Percentiles rank a stretch among this genome's conserved stretches.
Evolutionary conservation across 1,284 basidiomycete species (phyloP).

Genomic region (Puccinia coronata): DNA sequence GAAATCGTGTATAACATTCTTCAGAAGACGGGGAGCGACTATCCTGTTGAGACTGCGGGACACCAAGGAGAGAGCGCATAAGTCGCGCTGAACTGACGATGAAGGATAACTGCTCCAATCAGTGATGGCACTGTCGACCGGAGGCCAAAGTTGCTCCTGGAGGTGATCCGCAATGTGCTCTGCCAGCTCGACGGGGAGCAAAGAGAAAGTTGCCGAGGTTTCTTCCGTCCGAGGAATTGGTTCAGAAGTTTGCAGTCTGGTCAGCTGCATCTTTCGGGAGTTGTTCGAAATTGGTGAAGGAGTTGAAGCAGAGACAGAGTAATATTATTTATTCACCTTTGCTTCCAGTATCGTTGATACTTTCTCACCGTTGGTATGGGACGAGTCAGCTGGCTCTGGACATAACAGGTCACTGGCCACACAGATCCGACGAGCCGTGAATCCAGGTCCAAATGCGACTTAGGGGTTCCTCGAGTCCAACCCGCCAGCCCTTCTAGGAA

Average conservation of each 20-base stretch:
- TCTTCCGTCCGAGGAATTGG: background rate
- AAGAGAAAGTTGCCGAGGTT: background rate
- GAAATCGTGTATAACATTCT: conserved; percentile 30
- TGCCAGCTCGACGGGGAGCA: conserved; percentile 20
- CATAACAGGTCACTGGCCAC: no score
- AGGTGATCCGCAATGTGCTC: conserved; percentile 17
- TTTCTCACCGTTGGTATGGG: no score
- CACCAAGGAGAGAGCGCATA: conserved; percentile 12
- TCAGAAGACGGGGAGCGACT: conserved; percentile 2
- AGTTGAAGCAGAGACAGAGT: no score
- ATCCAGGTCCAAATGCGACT: no score
- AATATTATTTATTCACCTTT: no score
- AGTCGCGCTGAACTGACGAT: conserved; percentile 18
- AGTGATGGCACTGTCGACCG: conserved; percentile 33
- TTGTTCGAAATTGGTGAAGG: no score
- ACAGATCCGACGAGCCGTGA: no score
- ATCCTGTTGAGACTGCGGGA: conserved; percentile 29
- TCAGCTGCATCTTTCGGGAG: no score
- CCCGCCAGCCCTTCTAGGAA: no score
- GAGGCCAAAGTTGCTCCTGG: conserved; percentile 24
- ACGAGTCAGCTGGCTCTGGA: no score
- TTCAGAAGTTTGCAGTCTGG: background rate
- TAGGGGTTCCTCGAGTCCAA: no score
- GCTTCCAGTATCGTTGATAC: no score
- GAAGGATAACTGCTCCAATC: conserved; percentile 42